Conservation (phyloP, 495 filamentous ascomycete species). For the Penicillium canescens region DNA sequence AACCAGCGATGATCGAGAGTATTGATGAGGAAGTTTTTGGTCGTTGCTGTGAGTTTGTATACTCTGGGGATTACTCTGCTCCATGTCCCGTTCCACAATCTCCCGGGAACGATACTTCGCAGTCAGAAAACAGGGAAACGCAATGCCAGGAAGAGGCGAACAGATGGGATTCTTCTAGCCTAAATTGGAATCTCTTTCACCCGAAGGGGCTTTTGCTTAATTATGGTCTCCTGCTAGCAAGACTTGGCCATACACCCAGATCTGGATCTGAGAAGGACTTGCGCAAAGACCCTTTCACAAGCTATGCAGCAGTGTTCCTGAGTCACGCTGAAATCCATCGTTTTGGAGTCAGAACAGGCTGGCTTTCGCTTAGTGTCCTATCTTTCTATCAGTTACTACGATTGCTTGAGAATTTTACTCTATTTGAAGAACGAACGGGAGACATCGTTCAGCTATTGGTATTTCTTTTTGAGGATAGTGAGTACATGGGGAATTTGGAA, state of each 20-base stretch:
- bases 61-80: constrained; percentile 19
- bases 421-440: constrained; percentile 25
- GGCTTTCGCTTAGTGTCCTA: constrained; percentile 24
- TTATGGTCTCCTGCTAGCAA: neutral
- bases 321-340: constrained; percentile 31
- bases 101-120: neutral
- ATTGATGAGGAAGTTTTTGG: constrained; percentile 17
- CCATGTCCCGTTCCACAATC: constrained; percentile 1
- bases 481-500: constrained; percentile 22
- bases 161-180: constrained; percentile 11
- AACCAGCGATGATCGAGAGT: constrained; percentile 6
- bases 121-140: neutral
- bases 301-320: constrained; percentile 33
- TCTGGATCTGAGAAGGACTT: neutral
- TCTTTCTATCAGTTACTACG: constrained; percentile 29
- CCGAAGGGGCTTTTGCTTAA: neutral
- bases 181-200: constrained; percentile 16
- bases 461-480: constrained; percentile 34
- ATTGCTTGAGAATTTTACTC: constrained; percentile 27
- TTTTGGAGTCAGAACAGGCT: constrained; percentile 28
- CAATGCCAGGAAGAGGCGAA: neutral
- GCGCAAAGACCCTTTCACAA: constrained; percentile 12
- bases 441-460: constrained; percentile 31
- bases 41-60: constrained; percentile 20
- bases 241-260: constrained; percentile 6